These are phyloP conservation scores for Nigrospora sphaerica DNA, from an alignment of 2,329 filamentous ascomycete genomes.

Conservation along the genomic window DNA sequence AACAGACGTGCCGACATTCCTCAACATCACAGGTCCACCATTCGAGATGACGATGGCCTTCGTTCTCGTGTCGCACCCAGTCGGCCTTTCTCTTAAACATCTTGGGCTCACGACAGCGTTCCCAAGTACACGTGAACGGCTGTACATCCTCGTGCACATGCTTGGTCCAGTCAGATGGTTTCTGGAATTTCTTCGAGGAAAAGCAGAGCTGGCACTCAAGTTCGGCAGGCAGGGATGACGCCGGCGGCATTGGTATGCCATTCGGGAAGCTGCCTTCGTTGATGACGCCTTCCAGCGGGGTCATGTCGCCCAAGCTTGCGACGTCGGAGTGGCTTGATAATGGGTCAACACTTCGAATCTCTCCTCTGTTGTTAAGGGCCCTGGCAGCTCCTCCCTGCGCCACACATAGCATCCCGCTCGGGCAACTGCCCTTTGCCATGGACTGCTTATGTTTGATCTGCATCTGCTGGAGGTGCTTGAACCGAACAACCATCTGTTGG, in stretches of 20 bases:
- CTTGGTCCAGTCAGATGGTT: constrained; percentile 95
- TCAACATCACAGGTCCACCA: constrained; percentile 83
- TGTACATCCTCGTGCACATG: constrained; percentile 92
- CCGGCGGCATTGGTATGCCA: constrained; percentile 77
- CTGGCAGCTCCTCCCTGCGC: constrained; percentile 59
- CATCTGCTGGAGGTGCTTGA: constrained; percentile 66
- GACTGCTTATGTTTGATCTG: constrained; percentile 63
- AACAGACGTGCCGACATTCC: constrained; percentile 77
- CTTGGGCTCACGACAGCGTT: constrained; percentile 74
- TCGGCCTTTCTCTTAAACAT: constrained; percentile 94
- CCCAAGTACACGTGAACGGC: constrained; percentile 89
- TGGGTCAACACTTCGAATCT: constrained; percentile 52
- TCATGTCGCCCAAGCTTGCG: constrained; percentile 52
- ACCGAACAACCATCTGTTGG: constrained; percentile 71
- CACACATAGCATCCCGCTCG: constrained; percentile 56
- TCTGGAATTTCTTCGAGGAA: constrained; percentile 75
- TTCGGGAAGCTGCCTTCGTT: constrained; percentile 68
- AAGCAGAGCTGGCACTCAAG: constrained; percentile 90
- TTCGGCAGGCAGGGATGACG: constrained; percentile 69
- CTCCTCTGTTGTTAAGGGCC: constrained; percentile 52
- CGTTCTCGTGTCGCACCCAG: constrained; percentile 92
- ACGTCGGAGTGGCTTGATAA: constrained; percentile 17
- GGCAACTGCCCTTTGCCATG: constrained; percentile 47
- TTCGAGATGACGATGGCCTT: constrained; percentile 81
- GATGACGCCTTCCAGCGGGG: constrained; percentile 61